Percentiles rank a stretch among this genome's conserved stretches.
These are phyloP conservation scores for Moniliella sp. DNA, from an alignment of 1,284 basidiomycete species.

Conservation along the genomic window DNA sequence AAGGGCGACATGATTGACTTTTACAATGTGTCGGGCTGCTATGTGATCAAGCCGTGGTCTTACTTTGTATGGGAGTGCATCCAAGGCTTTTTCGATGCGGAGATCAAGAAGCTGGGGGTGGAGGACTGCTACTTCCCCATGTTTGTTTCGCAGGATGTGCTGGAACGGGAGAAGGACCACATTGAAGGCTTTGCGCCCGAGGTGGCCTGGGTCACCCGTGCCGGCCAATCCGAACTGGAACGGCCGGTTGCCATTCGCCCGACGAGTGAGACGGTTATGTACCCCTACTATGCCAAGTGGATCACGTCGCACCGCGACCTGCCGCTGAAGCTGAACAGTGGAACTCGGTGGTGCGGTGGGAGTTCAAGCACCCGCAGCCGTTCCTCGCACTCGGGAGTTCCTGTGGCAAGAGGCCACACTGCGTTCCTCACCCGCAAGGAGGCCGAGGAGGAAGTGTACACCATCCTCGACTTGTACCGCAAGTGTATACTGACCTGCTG, in stretches of 20 bases:
- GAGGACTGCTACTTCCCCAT: constrained; percentile 98
- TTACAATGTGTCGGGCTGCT: constrained; percentile 93
- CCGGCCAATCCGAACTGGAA: constrained; percentile 76
- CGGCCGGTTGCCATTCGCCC: constrained; percentile 94
- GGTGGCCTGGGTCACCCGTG: constrained; percentile 94
- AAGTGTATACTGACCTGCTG: constrained; percentile 87
- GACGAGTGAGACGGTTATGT: constrained; percentile 94
- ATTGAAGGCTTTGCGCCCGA: constrained; percentile 99
- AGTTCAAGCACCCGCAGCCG: constrained; percentile 95
- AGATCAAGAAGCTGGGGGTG: constrained; percentile 82
- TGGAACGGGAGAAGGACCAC: constrained; percentile 93
- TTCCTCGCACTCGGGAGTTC: constrained; percentile 97
- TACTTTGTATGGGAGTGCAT: constrained; percentile 93
- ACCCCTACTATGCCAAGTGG: constrained; percentile 95
- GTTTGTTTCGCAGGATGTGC: constrained; percentile 78
- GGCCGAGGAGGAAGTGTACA: constrained; percentile 69
- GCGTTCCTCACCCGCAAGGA: constrained; percentile 70
- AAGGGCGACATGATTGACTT: constrained; percentile 99
- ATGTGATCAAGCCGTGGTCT: constrained; percentile 92
- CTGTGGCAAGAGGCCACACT: constrained; percentile 99
- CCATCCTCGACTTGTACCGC: constrained; percentile 86
- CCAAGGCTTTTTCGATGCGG: constrained; percentile 38
- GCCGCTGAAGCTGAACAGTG: constrained; percentile 93
- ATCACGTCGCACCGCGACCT: constrained; percentile 92
- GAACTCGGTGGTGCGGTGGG: constrained; percentile 98